These are phyloP conservation scores for Kwoniella bestiolae DNA, from an alignment of 768 basidiomycete species.

Conservation along the genomic window DNA sequence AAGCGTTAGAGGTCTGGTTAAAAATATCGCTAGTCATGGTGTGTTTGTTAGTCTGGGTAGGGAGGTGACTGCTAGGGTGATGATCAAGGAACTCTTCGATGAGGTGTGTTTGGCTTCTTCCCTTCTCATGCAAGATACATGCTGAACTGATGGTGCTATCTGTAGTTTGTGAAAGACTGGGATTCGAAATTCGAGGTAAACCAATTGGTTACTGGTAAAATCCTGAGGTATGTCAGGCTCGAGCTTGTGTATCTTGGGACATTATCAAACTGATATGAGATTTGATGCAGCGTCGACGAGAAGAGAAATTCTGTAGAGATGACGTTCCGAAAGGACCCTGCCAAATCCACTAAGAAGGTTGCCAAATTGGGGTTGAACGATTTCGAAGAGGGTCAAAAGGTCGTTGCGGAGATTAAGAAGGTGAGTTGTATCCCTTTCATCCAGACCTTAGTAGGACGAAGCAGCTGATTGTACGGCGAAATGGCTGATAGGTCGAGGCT, in stretches of 20 bases:
- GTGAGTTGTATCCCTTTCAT: no score
- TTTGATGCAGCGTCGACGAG: constrained; percentile 66
- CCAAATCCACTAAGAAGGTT: constrained; percentile 47
- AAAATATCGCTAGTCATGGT: constrained; percentile 76
- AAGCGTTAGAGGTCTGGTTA: constrained; percentile 84
- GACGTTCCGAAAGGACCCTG: constrained; percentile 67
- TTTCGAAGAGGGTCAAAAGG: constrained; percentile 77
- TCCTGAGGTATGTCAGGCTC: constrained; percentile 59
- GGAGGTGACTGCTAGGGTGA: constrained; percentile 84
- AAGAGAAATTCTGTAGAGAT: constrained; percentile 84
- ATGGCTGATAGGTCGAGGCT: constrained; percentile 64
- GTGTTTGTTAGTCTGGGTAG: constrained; percentile 85
- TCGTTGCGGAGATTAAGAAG: constrained; percentile 76
- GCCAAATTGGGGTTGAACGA: constrained; percentile 59
- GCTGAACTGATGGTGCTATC: background rate
- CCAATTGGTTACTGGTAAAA: constrained; percentile 84
- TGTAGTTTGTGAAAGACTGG: constrained; percentile 94
- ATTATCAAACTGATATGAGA: background rate
- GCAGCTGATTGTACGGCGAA: background rate
- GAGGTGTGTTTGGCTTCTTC: constrained; percentile 61
- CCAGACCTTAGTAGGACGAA: no score
- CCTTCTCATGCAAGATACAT: background rate
- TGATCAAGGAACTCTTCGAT: constrained; percentile 91
- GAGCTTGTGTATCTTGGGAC: background rate
- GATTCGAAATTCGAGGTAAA: constrained; percentile 75